Conservation (phyloP, 176 grass and related monocot genomes). For the Lolium multiflorum region DNA sequence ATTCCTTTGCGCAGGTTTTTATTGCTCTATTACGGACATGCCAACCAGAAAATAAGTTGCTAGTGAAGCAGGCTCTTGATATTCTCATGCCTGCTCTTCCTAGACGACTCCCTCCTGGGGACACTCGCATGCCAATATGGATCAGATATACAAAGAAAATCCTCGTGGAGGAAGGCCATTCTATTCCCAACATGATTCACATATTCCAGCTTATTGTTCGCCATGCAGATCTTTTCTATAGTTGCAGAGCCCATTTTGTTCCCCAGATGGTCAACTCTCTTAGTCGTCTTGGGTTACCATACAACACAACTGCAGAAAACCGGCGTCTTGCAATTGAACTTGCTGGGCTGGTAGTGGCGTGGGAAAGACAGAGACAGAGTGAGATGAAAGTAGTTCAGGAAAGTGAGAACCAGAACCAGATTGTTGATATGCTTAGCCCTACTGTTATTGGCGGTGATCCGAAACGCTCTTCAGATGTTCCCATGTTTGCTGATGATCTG, state of each 20-base stretch:
- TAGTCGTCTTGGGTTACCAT: constrained; percentile 92
- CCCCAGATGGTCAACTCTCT: constrained; percentile 99
- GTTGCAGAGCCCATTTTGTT: constrained; percentile 98
- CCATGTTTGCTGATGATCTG: constrained; percentile 79
- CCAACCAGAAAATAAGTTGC: constrained; percentile 96
- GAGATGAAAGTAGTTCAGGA: constrained; percentile 88
- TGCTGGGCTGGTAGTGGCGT: constrained; percentile 97
- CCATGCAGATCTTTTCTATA: constrained; percentile 97
- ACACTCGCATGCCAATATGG: constrained; percentile 97
- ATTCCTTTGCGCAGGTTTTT: constrained; percentile 70
- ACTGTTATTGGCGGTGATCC: constrained; percentile 62
- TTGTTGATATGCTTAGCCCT: constrained; percentile 71
- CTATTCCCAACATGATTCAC: constrained; percentile 99
- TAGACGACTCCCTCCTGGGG: constrained; percentile 86
- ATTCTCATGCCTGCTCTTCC: constrained; percentile 99
- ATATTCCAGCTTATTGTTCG: constrained; percentile 99
- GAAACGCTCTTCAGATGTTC: constrained; percentile 66
- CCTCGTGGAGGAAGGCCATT: constrained; percentile 98
- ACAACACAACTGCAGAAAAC: constrained; percentile 92
- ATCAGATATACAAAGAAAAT: constrained; percentile 99
- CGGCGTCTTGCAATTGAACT: constrained; percentile 97
- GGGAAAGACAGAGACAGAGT: constrained; percentile 96
- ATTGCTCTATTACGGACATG: constrained; percentile 96
- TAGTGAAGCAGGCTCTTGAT: constrained; percentile 97
- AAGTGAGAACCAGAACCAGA: constrained; percentile 67